Percentiles rank a stretch among this genome's conserved stretches.
These are phyloP conservation scores for Cordia subcordata DNA, from an alignment of 257 asterid genomes.

Conservation along the genomic window DNA sequence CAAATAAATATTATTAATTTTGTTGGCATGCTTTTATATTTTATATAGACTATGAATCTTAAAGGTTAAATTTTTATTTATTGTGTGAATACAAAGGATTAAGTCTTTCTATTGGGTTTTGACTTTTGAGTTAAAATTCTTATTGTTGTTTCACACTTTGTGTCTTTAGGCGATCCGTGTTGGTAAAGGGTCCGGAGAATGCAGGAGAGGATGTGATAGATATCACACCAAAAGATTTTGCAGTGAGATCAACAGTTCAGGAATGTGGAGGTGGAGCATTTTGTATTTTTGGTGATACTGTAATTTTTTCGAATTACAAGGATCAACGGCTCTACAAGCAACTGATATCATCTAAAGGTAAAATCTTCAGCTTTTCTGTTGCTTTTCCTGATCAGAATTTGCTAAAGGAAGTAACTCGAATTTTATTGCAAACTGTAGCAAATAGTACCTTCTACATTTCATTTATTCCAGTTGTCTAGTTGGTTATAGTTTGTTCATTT, in stretches of 20 bases:
- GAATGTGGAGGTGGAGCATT: conserved; percentile 96
- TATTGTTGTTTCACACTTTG: neutral
- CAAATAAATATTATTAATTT: too few relatives aligned
- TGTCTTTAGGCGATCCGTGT: conserved; percentile 54
- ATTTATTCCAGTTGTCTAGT: neutral
- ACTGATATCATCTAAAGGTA: conserved; percentile 60
- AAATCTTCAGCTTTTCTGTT: conserved; percentile 1
- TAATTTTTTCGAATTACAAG: conserved; percentile 80
- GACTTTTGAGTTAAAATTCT: conserved; percentile 1
- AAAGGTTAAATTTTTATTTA: neutral
- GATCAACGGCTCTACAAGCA: conserved; percentile 87
- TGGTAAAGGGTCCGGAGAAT: conserved; percentile 65
- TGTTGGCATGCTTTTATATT: neutral
- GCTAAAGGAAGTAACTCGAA: neutral
- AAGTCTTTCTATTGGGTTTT: conserved; percentile 2
- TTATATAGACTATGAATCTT: too few relatives aligned
- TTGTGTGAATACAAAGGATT: neutral
- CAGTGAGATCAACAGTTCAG: conserved; percentile 85
- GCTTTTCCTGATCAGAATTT: conserved; percentile 1
- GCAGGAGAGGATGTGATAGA: conserved; percentile 52
- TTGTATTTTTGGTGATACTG: conserved; percentile 46
- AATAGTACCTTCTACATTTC: neutral
- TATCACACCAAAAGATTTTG: conserved; percentile 70
- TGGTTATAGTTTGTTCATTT: neutral
- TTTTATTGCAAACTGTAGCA: neutral